Base-by-base conservation (phyloP, 345 rosid genomes). In the Noccaea bulbosa region DNA sequence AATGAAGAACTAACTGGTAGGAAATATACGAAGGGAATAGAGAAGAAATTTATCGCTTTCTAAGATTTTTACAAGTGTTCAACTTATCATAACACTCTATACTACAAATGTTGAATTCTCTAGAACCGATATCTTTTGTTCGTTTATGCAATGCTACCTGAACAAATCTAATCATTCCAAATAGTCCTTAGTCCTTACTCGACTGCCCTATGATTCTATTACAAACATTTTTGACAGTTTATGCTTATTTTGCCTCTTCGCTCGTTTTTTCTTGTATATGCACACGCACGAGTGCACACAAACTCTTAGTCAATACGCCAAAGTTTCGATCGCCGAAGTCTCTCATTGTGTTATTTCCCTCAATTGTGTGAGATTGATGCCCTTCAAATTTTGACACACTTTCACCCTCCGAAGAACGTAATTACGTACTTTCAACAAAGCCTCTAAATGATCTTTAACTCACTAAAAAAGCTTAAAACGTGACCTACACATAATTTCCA, bases 321-420 rank as follows among this genome's bases (percentile, higher is more conserved):
- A 35, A 27, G 14, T 14, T 34, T 54, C 41, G 30, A 27, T 14
- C 24, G 60, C 41, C 16, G 11, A 54, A 33, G 24, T 15, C 24
- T 8, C 22, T 54, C 60, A 54, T 8, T 54, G 41, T 20, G 24
- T 54, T 54, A 33, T 2, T 2, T 15, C 30, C 22, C 11, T 32
- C 57, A 27, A 9, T 32, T 53, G 58, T 53, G 20, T 32, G 59
- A 32, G 59, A n/a, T 53, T 4, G 11, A 32, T n/a, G 14, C 4
- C 12, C n/a, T 40, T 40, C 44, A n/a, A 14, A 54, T 54, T 33
- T 53, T 17, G 59, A n/a, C 11, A 11, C 37, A 53, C 40, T 53
- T 30, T 53, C 39, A n/a, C 8, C 59, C 59, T 32, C 17, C 6
- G 9, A 51, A 27, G 35, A 39, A 53, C 12, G 15, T 32, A 11